These are phyloP conservation scores for Lignosus rhinocerotis DNA, from an alignment of 1,284 basidiomycete species.

Conservation along the genomic window DNA sequence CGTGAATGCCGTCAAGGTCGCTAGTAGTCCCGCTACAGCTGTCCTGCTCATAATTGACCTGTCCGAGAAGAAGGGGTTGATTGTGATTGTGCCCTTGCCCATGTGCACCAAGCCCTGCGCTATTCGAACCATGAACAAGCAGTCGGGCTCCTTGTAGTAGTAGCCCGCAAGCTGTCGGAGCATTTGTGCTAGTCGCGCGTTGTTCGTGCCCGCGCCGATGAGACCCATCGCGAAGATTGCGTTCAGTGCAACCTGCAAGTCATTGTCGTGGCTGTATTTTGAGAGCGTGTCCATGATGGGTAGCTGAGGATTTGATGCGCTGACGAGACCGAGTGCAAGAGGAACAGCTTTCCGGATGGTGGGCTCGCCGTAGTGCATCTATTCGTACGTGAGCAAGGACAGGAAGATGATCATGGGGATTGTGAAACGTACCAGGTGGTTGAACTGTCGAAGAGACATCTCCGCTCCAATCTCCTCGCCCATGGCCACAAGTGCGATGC, in stretches of 20 bases:
- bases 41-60: conserved; percentile 88
- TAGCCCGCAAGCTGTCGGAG: conserved; percentile 94
- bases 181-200: conserved; percentile 97
- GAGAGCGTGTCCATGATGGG: conserved; percentile 96
- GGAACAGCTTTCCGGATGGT: conserved; percentile 93
- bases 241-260: conserved; percentile 93
- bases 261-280: conserved; percentile 99
- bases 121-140: conserved; percentile 94
- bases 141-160: conserved; percentile 97
- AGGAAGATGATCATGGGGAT: background rate
- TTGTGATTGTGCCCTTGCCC: conserved; percentile 98
- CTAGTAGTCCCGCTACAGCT: conserved; percentile 89
- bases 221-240: conserved; percentile 99
- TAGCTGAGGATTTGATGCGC: conserved; percentile 95
- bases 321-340: conserved; percentile 92
- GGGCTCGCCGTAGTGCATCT: conserved; percentile 99
- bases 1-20: conserved; percentile 89
- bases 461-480: conserved; percentile 98
- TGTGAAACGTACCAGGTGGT: conserved; percentile 73
- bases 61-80: conserved; percentile 97
- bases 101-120: conserved; percentile 97
- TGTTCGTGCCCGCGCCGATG: conserved; percentile 97
- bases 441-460: conserved; percentile 94
- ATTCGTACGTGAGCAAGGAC: conserved; percentile 10
- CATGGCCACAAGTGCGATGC: conserved; percentile 95